phyloP scores from a whole-genome alignment of 495 filamentous ascomycete genomes.

The Darksidea phi region DNA sequence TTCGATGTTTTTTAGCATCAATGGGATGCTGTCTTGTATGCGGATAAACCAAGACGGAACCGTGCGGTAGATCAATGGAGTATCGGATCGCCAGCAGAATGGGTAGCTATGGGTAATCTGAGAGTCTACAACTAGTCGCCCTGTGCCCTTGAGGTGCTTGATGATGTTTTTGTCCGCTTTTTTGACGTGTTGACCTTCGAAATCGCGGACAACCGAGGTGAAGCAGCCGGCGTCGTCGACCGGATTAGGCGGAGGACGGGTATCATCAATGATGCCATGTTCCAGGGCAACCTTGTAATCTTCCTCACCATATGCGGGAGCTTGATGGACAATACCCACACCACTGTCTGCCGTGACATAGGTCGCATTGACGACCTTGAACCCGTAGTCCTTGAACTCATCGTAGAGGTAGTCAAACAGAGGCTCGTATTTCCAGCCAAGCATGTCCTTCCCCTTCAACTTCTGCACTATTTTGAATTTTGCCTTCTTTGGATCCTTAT shows the following conservation, averaged over 20 bases:
- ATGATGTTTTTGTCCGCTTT: conserved; percentile 93
- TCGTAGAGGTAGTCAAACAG: conserved; percentile 93
- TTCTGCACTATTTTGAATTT: conserved; percentile 86
- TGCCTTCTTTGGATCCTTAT: conserved; percentile 97
- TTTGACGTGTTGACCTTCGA: conserved; percentile 89
- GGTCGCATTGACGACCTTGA: conserved; percentile 77
- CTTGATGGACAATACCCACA: conserved; percentile 93
- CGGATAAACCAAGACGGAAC: conserved; percentile 97
- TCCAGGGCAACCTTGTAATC: conserved; percentile 86
- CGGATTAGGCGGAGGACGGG: conserved; percentile 81
- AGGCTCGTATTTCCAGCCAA: conserved; percentile 89
- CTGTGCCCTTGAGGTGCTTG: conserved; percentile 78
- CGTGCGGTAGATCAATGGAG: conserved; percentile 88
- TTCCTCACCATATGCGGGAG: conserved; percentile 94
- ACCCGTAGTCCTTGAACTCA: conserved; percentile 84
- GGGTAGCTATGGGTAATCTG: conserved; percentile 94
- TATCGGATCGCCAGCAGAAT: conserved; percentile 94
- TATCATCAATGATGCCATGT: conserved; percentile 72
- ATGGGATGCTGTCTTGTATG: conserved; percentile 76
- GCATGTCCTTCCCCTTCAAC: conserved; percentile 81
- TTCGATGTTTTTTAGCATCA: conserved; percentile 88
- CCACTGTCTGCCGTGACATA: conserved; percentile 93
- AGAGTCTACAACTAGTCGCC: conserved; percentile 80
- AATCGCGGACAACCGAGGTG: conserved; percentile 77
- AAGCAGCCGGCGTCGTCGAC: conserved; percentile 81